Conservation (phyloP, 1,284 basidiomycete genomes). For the Trichosporon asahii region DNA sequence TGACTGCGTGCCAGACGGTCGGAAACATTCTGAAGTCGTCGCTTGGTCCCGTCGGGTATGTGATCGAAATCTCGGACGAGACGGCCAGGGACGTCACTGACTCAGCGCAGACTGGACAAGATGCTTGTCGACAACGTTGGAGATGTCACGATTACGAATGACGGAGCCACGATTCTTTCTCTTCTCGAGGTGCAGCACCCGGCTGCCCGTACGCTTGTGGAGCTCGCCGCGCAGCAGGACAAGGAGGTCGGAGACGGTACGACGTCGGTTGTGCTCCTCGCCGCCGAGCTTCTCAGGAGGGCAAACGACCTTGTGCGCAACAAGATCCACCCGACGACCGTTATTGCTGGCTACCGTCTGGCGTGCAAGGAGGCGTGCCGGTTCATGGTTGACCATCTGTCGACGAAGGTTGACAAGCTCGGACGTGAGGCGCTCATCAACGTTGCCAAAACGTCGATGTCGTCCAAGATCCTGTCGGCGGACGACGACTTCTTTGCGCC, state of each 20-base stretch:
- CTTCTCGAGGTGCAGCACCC: slow-evolving; percentile 90
- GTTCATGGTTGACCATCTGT: slow-evolving; percentile 97
- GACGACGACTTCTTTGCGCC: slow-evolving; percentile 98
- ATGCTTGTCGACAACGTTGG: slow-evolving; percentile 99
- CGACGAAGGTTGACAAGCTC: slow-evolving; percentile 87
- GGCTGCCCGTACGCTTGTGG: slow-evolving; percentile 90
- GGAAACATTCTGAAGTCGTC: slow-evolving; percentile 98
- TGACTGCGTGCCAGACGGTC: slow-evolving; percentile 92
- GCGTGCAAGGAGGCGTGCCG: slow-evolving; percentile 97
- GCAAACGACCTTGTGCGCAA: slow-evolving; percentile 98
- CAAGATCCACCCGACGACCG: slow-evolving; percentile 98
- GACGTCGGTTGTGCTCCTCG: slow-evolving; percentile 96
- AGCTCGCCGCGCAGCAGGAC: slow-evolving; percentile 98
- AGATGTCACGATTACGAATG: slow-evolving; percentile 99
- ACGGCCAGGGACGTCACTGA: background rate
- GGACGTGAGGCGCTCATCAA: slow-evolving; percentile 92
- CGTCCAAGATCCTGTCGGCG: slow-evolving; percentile 95
- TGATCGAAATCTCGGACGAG: background rate
- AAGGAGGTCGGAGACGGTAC: slow-evolving; percentile 99
- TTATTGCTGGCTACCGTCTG: slow-evolving; percentile 94
- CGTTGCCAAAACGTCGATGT: slow-evolving; percentile 98
- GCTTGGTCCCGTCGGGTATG: slow-evolving; percentile 75
- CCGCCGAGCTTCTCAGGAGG: slow-evolving; percentile 88
- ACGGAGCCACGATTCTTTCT: slow-evolving; percentile 95
- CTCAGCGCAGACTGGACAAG: slow-evolving; percentile 68